Evolutionary conservation across 495 filamentous ascomycete genomes (phyloP).

Genomic region (Aspergillus egyptiacus): DNA sequence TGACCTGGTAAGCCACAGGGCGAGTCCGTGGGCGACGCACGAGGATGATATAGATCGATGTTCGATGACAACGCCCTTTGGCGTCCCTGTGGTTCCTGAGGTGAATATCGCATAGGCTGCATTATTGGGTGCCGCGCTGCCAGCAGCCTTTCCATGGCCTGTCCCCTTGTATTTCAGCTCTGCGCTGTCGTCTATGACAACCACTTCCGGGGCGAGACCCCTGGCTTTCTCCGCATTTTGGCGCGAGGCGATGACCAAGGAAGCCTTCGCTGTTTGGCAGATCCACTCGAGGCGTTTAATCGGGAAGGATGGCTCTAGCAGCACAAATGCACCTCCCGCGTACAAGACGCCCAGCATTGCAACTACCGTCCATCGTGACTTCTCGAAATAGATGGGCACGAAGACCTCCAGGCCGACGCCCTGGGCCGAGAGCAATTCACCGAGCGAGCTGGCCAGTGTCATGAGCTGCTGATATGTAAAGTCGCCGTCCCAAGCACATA

Average conservation of each 20-base stretch:
- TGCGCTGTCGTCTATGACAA: background rate
- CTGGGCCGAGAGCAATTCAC: conserved; percentile 23
- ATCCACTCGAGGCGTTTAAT: conserved; percentile 36
- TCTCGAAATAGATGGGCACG: conserved; percentile 42
- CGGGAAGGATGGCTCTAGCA: conserved; percentile 37
- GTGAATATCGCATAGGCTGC: conserved; percentile 28
- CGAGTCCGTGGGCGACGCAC: background rate
- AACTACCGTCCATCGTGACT: conserved; percentile 32
- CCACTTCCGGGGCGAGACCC: background rate
- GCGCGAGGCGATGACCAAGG: background rate
- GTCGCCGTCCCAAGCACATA: conserved; percentile 16
- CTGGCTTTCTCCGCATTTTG: too few species aligned
- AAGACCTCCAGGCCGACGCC: conserved; percentile 26
- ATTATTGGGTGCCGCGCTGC: too few species aligned
- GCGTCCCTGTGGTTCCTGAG: conserved; percentile 34
- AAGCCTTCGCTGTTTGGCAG: background rate
- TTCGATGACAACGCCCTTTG: conserved; percentile 37
- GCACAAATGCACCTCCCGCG: conserved; percentile 41
- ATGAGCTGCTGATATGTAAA: conserved; percentile 21
- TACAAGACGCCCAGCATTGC: conserved; percentile 39
- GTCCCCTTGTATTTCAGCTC: background rate
- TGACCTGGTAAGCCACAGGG: conserved; percentile 14
- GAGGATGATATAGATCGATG: too few species aligned
- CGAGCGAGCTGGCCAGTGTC: conserved; percentile 2
- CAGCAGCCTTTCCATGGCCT: too few species aligned